Evolutionary conservation across 2,329 filamentous ascomycete species (phyloP).

Genomic region (Phaeosphaeria sp.): DNA sequence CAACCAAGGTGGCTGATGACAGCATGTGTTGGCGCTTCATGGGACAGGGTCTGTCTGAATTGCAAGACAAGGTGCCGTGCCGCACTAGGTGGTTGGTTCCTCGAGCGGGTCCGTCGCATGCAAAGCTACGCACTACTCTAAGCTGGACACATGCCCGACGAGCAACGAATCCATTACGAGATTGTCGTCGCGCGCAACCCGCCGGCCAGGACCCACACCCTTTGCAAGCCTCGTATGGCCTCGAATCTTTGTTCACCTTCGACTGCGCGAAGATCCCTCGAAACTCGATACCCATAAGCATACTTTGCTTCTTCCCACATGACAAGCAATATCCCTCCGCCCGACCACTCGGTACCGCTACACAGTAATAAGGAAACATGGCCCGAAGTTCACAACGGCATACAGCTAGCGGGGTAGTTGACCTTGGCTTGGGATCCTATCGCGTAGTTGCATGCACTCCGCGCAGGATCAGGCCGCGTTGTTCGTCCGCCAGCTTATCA

Average conservation of each 20-base stretch:
- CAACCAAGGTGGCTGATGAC: constrained; percentile 10
- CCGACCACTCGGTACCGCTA: constrained; percentile 3
- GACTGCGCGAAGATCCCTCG: background rate
- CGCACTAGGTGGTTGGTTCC: constrained; percentile 29
- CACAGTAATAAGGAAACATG: constrained; percentile 12
- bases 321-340: background rate
- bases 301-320: background rate
- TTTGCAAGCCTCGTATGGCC: background rate
- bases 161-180: constrained; percentile 17
- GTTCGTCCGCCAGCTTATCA: constrained; percentile 38
- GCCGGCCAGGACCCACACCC: constrained; percentile 11
- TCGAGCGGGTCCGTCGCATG: constrained; percentile 17
- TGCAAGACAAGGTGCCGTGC: constrained; percentile 23
- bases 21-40: constrained; percentile 20
- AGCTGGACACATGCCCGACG: constrained; percentile 22
- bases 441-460: constrained; percentile 34
- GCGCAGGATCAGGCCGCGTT: constrained; percentile 34
- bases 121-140: constrained; percentile 23
- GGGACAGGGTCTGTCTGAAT: constrained; percentile 23
- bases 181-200: constrained; percentile 20
- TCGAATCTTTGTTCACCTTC: background rate
- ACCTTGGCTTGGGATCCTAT: constrained; percentile 24
- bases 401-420: constrained; percentile 38
- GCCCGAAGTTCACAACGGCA: constrained; percentile 15
- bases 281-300: background rate